Conservation (phyloP, 352 stramenopile genomes). For the Thalassiosira exigua region DNA sequence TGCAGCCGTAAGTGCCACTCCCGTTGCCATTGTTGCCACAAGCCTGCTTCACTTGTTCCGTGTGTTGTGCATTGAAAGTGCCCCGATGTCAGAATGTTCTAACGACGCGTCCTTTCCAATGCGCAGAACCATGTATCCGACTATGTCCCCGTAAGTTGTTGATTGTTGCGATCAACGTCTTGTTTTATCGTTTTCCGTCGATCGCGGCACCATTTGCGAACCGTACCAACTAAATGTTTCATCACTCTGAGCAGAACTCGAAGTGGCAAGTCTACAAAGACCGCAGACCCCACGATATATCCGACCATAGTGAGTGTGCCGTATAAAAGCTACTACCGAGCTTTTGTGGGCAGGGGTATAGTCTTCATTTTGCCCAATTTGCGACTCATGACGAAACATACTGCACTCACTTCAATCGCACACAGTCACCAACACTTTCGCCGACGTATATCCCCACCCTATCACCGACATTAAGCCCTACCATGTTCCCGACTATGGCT, state of each 20-base stretch:
- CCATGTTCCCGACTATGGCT: neutral
- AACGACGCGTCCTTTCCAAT: neutral
- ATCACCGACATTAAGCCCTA: neutral
- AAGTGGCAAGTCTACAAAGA: no score
- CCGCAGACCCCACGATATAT: no score
- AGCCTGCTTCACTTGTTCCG: neutral
- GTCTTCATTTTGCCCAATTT: neutral
- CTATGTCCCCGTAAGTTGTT: neutral
- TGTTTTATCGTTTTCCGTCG: no score
- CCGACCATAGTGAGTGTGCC: no score
- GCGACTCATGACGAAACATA: neutral
- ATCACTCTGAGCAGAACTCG: no score
- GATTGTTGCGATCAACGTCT: no score
- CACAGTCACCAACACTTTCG: neutral
- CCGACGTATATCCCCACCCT: neutral
- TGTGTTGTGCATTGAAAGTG: no score
- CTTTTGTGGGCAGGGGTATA: neutral
- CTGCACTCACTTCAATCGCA: neutral
- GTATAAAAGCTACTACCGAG: neutral
- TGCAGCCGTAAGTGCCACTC: neutral
- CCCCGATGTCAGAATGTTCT: neutral
- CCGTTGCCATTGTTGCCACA: neutral
- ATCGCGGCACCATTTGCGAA: no score
- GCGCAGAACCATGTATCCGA: neutral
- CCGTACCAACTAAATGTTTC: no score